A percentile compares a stretch with the other conserved stretches of the same genome.
phyloP scores from a whole-genome alignment of 306 rosid species.

The Albizia julibrissin region DNA sequence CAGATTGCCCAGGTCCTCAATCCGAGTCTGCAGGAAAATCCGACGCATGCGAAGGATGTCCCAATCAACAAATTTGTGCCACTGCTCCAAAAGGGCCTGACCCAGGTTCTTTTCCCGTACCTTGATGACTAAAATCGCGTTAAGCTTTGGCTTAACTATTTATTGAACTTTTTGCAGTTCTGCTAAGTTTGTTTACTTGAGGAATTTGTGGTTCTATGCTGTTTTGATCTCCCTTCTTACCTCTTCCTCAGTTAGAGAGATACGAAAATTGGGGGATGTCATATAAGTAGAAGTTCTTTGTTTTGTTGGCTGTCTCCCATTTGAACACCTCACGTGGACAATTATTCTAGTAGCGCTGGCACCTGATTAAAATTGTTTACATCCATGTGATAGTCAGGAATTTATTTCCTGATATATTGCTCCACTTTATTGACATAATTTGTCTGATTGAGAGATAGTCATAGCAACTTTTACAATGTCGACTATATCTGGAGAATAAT shows the following conservation, averaged over 20 bases:
- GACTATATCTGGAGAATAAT: not conserved
- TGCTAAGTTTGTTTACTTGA: not conserved
- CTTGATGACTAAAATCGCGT: not conserved
- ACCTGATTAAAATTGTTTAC: not conserved
- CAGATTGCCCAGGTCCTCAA: conserved; percentile 94
- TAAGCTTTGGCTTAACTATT: not conserved
- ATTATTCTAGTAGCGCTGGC: not conserved
- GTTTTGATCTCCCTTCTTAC: not conserved
- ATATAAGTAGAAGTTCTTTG: not conserved
- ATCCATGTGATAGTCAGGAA: not conserved
- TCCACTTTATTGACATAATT: not conserved
- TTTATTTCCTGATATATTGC: not conserved
- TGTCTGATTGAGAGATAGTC: not conserved
- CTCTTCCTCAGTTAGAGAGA: not conserved
- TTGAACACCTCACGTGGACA: not conserved
- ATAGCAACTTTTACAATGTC: not conserved
- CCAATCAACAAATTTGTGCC: conserved; percentile 84
- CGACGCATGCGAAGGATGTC: conserved; percentile 84
- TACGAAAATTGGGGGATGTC: not conserved
- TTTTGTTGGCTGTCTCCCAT: not conserved
- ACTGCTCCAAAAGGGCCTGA: conserved; percentile 97
- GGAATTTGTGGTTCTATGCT: not conserved
- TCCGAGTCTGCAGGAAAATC: conserved; percentile 88
- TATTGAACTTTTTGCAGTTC: not conserved
- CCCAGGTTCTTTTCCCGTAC: conserved; percentile 54